Evolutionary conservation across 2,329 filamentous ascomycete species (phyloP).

Genomic region (Fusarium avenaceum): DNA sequence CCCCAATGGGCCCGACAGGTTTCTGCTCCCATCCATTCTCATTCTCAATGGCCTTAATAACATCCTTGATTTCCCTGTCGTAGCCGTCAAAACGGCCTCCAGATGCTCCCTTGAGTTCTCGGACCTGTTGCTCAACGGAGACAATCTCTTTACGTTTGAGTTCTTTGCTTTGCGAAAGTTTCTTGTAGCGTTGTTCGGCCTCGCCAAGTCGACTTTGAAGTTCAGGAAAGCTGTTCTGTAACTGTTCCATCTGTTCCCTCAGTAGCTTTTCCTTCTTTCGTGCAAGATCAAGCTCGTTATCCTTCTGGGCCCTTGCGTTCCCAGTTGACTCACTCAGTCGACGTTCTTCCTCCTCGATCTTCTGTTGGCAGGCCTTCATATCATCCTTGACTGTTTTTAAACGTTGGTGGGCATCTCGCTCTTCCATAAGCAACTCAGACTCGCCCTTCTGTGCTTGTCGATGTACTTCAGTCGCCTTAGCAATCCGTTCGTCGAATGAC

Average conservation of each 20-base stretch:
- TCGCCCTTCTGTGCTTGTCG: constrained; percentile 68
- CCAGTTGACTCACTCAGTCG: constrained; percentile 78
- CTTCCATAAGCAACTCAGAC: constrained; percentile 69
- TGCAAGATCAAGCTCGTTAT: constrained; percentile 63
- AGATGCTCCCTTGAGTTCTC: constrained; percentile 68
- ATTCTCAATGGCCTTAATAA: constrained; percentile 77
- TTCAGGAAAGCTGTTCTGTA: constrained; percentile 50
- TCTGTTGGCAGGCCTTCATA: constrained; percentile 60
- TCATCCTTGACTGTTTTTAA: constrained; percentile 67
- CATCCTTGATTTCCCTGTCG: constrained; percentile 69
- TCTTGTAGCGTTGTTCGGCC: constrained; percentile 51
- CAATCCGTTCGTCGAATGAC: constrained; percentile 59
- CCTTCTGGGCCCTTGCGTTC: constrained; percentile 74
- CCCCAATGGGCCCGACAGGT: constrained; percentile 87
- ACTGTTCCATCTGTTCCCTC: constrained; percentile 47
- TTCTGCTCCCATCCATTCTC: constrained; percentile 76
- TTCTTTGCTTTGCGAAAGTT: constrained; percentile 51
- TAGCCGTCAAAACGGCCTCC: constrained; percentile 75
- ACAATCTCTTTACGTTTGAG: constrained; percentile 68
- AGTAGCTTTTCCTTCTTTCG: constrained; percentile 47
- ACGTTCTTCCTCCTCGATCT: constrained; percentile 68
- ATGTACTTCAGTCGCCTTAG: constrained; percentile 64
- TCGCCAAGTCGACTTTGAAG: constrained; percentile 54
- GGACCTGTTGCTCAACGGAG: constrained; percentile 59
- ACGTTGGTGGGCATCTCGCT: constrained; percentile 73